Percentiles rank a stretch among this genome's conserved stretches.
Conservation (phyloP, 2,329 filamentous ascomycete genomes). For the Colletotrichum magnum region DNA sequence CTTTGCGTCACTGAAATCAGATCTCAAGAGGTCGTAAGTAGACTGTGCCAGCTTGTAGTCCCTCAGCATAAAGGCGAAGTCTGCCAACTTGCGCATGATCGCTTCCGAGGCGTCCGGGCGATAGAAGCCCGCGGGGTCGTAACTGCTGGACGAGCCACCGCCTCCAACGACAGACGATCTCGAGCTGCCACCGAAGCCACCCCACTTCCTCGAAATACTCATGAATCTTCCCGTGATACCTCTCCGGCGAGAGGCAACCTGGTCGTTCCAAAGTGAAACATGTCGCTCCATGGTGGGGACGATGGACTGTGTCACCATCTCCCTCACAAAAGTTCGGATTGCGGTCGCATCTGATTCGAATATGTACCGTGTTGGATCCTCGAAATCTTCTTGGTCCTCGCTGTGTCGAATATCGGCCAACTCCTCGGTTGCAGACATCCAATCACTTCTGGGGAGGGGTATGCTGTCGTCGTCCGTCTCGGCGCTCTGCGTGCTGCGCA, state of each 20-base stretch:
- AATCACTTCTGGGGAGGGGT: slow-evolving; percentile 84
- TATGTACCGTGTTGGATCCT: slow-evolving; percentile 82
- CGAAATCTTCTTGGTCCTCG: slow-evolving; percentile 78
- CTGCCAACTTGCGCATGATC: slow-evolving; percentile 91
- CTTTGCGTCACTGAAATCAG: slow-evolving; percentile 94
- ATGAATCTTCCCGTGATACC: slow-evolving; percentile 95
- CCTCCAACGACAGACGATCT: slow-evolving; percentile 70
- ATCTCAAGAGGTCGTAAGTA: slow-evolving; percentile 90
- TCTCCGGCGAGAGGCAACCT: slow-evolving; percentile 90
- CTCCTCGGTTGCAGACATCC: slow-evolving; percentile 91
- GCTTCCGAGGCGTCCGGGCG: slow-evolving; percentile 87
- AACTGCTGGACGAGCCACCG: slow-evolving; percentile 70
- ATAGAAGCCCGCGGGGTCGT: slow-evolving; percentile 87
- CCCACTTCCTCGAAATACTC: slow-evolving; percentile 91
- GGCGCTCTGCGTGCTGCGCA: slow-evolving; percentile 87
- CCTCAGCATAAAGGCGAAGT: slow-evolving; percentile 96
- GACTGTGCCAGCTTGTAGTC: slow-evolving; percentile 95
- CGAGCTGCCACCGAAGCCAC: slow-evolving; percentile 80
- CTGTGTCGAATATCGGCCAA: slow-evolving; percentile 79
- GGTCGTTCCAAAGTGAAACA: slow-evolving; percentile 95
- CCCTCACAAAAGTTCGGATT: slow-evolving; percentile 89
- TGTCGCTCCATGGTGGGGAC: slow-evolving; percentile 96
- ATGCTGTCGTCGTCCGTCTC: slow-evolving; percentile 93
- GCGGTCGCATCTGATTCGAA: slow-evolving; percentile 94
- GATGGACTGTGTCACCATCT: slow-evolving; percentile 95